phyloP scores from a whole-genome alignment of 2,329 filamentous ascomycete species.

The Sporothrix sp. region DNA sequence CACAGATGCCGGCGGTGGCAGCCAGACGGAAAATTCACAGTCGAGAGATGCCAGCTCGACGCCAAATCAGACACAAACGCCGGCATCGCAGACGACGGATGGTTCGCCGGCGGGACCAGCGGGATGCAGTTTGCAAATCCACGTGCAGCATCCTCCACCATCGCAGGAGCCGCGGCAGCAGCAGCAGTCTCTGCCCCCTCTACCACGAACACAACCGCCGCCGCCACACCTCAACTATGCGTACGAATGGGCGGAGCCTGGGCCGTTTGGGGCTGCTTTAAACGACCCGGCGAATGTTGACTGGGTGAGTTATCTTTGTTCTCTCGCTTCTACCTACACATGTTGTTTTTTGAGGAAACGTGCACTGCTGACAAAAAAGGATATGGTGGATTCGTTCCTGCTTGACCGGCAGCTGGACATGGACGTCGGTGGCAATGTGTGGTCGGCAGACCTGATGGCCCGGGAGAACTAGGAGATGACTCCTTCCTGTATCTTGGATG shows the following conservation, averaged over 20 bases:
- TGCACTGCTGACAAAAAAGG: slow-evolving; percentile 7
- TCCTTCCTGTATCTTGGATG: not conserved
- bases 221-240: slow-evolving; percentile 3
- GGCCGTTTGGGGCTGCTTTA: slow-evolving; percentile 15
- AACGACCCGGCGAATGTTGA: slow-evolving; percentile 16
- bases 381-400: slow-evolving; percentile 17
- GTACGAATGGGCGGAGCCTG: slow-evolving; percentile 15
- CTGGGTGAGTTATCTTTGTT: slow-evolving; percentile 17
- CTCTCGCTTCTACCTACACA: too few relatives aligned
- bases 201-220: not conserved
- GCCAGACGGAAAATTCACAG: not conserved
- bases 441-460: slow-evolving; percentile 17
- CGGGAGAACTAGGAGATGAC: not conserved
- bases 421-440: slow-evolving; percentile 12
- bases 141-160: not conserved
- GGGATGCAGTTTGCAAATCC: too few relatives aligned
- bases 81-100: not conserved
- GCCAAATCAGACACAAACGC: not conserved
- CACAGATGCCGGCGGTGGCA: not conserved
- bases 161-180: not conserved
- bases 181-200: not conserved
- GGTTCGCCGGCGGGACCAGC: not conserved
- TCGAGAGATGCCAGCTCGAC: not conserved
- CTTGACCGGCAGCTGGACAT: slow-evolving; percentile 11
- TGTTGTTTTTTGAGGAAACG: too few relatives aligned